Evolutionary conservation across 2,329 filamentous ascomycete genomes (phyloP), one percentile per base, ranked within the genome.

Genomic region (Ambrosiella xylebori): DNA sequence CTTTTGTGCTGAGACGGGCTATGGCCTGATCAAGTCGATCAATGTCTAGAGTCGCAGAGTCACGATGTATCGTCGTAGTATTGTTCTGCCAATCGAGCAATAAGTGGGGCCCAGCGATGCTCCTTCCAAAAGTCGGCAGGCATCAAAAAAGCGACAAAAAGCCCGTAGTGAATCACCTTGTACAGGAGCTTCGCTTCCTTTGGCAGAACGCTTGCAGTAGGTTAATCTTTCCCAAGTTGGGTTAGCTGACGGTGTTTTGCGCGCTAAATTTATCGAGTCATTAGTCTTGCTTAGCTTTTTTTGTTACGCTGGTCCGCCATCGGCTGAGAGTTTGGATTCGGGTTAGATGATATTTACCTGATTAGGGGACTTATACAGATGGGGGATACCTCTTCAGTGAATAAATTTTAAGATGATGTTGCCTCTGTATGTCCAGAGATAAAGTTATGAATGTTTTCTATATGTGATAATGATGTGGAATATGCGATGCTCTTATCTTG

Each of bases 41-140:
- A 27, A 27, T 27, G 27, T 27, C 27, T 38, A 12, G 37, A 41
- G 37, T 38, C 52, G 52, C 37, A 41, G 52, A 54, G 52, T 54
- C 52, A 54, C 52, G 38, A 40, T 54, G 40, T 44, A n/a, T 13
- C 12, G 15, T 12, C 36, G 15, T 41, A 15, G 11, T 8, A 15
- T 8, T 4, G 44, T 41, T 35, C 35, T 17, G 40, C 35, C 38
- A 40, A 41, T 54, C 37, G 15, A 41, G n/a, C 15, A 41, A 41
- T 54, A 41, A 41, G 52, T 54, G 38, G 52, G 52, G 52, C 52
- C 11, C 15, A 17, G 9, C 17, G 52, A 17, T 41, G 9, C 44
- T 54, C 52, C 52, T 54, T 54, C 52, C 37, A 54, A 54, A 40
- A 54, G 38, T n/a, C 39, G 52, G 52, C 37, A 36, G 38, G n/a